Base-by-base conservation (phyloP, 176 grass and related monocot species). In the Oryza longistaminata region DNA sequence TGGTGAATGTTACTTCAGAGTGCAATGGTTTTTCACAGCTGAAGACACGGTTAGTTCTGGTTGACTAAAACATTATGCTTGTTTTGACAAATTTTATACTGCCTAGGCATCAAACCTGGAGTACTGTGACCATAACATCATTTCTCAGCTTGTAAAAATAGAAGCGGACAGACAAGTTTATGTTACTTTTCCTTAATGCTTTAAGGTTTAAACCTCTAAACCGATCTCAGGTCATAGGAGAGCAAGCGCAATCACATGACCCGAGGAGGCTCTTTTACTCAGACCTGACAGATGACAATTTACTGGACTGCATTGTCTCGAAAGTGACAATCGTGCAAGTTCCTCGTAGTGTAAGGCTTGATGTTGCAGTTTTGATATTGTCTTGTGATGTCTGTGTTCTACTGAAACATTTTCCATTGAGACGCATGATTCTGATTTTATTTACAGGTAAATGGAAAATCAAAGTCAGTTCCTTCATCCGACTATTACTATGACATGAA, bases 401-500 rank as follows among this genome's bases (percentile, higher is more conserved):
- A 64, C 50, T 70, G 9, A 88, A n/a, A 69, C 70, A 86, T 67
- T 11, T 75, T 82, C 49, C 12, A 81, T 27, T 81, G 62, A 75
- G 62, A 66, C 43, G 17, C 66, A 21, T 29, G 39, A 71, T 70
- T 74, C 80, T 91, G 74, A 46, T 77, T 88, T 83, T 68, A 70
- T 71, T 26, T 76, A 76, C 80, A 98, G 96, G 58, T 79, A 48
- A 35, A 74, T 82, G 60, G 81, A 48, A 82, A 92, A 64, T 74
- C 85, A 50, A 68, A 68, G 34, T 92, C 78, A 79, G 42, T 87
- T 88, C 75, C 93, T 85, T 92, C 86, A 49, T 83, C 68, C 49
- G 46, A 93, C 33, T 95, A 90, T 84, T 98, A 98, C 85, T 98
- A 95, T 82, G 87, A 98, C 87, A 95, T 95, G 96, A 98, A 95